Evolutionary conservation across 2,329 filamentous ascomycete species (phyloP).

Genomic region (Phaeosphaeriaceae sp.): DNA sequence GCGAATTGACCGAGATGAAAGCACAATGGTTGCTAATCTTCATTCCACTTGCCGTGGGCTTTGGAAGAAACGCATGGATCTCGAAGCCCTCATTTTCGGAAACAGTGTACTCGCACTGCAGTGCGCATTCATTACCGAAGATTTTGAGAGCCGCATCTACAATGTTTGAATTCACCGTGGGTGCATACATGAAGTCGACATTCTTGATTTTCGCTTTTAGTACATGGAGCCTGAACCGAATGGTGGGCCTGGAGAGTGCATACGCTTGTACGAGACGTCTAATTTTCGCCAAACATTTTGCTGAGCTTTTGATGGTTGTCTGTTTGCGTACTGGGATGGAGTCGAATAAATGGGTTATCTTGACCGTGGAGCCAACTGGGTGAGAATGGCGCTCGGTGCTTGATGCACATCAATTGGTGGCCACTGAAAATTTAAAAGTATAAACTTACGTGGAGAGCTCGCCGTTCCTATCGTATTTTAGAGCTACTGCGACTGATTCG

Average conservation of each 20-base stretch:
- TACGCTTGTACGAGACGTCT: conserved; percentile 68
- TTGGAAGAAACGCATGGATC: conserved; percentile 66
- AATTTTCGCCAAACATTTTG: conserved; percentile 64
- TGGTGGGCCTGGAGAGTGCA: conserved; percentile 68
- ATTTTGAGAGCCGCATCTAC: conserved; percentile 68
- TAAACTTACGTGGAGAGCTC: conserved; percentile 51
- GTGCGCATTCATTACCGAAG: conserved; percentile 63
- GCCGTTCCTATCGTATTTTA: conserved; percentile 60
- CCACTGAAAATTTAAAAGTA: not conserved
- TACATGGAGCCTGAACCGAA: conserved; percentile 67
- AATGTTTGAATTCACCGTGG: conserved; percentile 56
- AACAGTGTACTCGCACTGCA: conserved; percentile 59
- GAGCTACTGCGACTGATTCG: conserved; percentile 63
- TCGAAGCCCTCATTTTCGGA: conserved; percentile 50
- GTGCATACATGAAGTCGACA: conserved; percentile 68
- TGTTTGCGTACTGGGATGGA: conserved; percentile 69
- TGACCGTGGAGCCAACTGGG: conserved; percentile 73
- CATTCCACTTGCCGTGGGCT: conserved; percentile 50
- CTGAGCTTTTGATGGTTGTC: conserved; percentile 61
- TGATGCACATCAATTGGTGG: conserved; percentile 7
- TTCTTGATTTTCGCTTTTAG: conserved; percentile 59
- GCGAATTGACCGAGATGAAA: conserved; percentile 72
- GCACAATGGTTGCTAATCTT: conserved; percentile 53
- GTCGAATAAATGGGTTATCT: conserved; percentile 65
- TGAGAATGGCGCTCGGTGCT: conserved; percentile 54